A percentile compares a stretch with the other conserved stretches of the same genome.
These are phyloP conservation scores for Cadophora malorum DNA, from an alignment of 2,329 filamentous ascomycete species.

Conservation along the genomic window DNA sequence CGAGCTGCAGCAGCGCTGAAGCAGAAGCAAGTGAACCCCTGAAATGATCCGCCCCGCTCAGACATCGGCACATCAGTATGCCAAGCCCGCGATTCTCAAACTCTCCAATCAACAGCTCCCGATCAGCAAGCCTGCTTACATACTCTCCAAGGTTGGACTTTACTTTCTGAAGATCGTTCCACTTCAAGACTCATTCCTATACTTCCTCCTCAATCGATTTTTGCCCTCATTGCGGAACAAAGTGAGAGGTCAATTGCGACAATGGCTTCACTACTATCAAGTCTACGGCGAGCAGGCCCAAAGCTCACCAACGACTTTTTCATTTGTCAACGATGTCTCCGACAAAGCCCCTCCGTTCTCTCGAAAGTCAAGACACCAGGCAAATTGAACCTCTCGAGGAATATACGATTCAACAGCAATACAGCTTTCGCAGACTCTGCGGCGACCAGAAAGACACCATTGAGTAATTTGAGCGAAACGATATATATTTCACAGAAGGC, in stretches of 20 bases:
- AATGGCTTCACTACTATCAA: conserved; percentile 45
- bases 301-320: conserved; percentile 43
- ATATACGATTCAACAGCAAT: conserved; percentile 44
- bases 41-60: not conserved
- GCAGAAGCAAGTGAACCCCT: not conserved
- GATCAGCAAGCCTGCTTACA: conserved; percentile 8
- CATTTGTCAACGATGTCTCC: conserved; percentile 43
- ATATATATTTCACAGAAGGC: conserved; percentile 30
- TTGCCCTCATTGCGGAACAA: not conserved
- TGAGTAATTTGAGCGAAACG: conserved; percentile 37
- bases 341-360: conserved; percentile 28
- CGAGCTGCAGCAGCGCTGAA: too few relatives aligned
- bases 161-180: not conserved
- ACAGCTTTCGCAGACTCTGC: conserved; percentile 27
- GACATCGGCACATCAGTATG: conserved; percentile 5
- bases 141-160: conserved; percentile 22
- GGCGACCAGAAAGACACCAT: conserved; percentile 32
- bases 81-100: conserved; percentile 22
- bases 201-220: too few relatives aligned
- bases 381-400: conserved; percentile 35
- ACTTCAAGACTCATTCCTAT: not conserved
- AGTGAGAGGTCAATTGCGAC: conserved; percentile 17
- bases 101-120: conserved; percentile 1
- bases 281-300: conserved; percentile 41
- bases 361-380: conserved; percentile 31